phyloP scores from a whole-genome alignment of 768 basidiomycete genomes.

The Suillus tomentosus region DNA sequence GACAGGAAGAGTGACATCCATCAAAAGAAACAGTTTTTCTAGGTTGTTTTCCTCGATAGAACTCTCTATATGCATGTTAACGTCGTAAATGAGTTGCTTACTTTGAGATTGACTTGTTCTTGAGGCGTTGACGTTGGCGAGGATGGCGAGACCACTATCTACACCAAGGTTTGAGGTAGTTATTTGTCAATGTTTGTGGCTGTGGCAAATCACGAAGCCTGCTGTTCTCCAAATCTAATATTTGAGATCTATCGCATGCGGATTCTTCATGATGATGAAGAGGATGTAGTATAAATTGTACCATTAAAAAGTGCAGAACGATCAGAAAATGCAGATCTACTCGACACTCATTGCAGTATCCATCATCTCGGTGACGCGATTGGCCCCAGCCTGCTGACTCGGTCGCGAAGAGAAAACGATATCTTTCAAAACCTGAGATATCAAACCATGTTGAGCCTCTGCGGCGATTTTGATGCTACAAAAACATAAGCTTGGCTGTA shows the following conservation, averaged over 20 bases:
- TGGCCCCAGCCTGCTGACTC: constrained; percentile 24
- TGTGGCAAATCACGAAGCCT: constrained; percentile 1
- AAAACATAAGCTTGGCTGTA: not conserved
- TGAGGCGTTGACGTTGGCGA: constrained; percentile 31
- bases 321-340: constrained; percentile 12
- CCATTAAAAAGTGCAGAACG: not conserved
- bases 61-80: not conserved
- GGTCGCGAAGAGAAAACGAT: constrained; percentile 75
- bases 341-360: constrained; percentile 42
- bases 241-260: not conserved
- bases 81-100: constrained; percentile 23
- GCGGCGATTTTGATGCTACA: constrained; percentile 82
- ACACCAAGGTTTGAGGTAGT: constrained; percentile 13
- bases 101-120: constrained; percentile 29
- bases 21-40: constrained; percentile 15
- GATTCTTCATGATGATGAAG: not conserved
- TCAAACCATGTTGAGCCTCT: constrained; percentile 92
- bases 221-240: not conserved
- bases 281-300: not conserved
- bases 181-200: constrained; percentile 32
- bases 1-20: constrained; percentile 32
- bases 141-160: constrained; percentile 22
- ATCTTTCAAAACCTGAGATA: constrained; percentile 92
- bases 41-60: not conserved
- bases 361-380: constrained; percentile 31